Percentiles rank a stretch among this genome's conserved stretches.
phyloP scores from a whole-genome alignment of 2,329 filamentous ascomycete genomes.

The Metarhizium anisopliae region DNA sequence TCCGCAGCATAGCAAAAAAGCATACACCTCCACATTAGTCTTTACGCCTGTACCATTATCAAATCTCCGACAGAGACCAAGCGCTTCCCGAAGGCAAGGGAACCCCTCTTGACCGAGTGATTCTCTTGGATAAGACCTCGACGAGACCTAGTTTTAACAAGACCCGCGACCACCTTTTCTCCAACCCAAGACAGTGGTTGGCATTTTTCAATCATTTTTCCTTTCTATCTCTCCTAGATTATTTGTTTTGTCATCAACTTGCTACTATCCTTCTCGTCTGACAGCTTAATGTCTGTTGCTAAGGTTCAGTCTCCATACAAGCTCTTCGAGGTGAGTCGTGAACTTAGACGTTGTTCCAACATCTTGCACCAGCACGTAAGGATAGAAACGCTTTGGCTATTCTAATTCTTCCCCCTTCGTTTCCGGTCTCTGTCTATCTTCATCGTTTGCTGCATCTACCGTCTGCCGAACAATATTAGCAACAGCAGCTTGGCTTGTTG shows the following conservation, averaged over 20 bases:
- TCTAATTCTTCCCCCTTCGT: neutral
- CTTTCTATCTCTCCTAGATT: slow-evolving; percentile 18
- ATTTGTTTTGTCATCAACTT: slow-evolving; percentile 21
- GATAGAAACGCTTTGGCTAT: neutral
- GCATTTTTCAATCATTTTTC: slow-evolving; percentile 22
- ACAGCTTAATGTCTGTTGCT: slow-evolving; percentile 49
- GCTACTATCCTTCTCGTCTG: slow-evolving; percentile 18
- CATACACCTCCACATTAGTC: slow-evolving; percentile 21
- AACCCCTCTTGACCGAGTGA: slow-evolving; percentile 20
- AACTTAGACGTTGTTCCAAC: slow-evolving; percentile 24
- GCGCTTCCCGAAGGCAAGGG: slow-evolving; percentile 16
- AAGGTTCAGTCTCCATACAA: slow-evolving; percentile 50
- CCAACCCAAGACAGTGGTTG: slow-evolving; percentile 29
- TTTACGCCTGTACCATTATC: slow-evolving; percentile 21
- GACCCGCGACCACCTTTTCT: slow-evolving; percentile 19
- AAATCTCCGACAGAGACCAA: slow-evolving; percentile 29
- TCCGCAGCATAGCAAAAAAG: slow-evolving; percentile 19
- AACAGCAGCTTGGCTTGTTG: neutral
- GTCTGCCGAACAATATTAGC: neutral
- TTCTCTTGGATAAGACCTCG: slow-evolving; percentile 26
- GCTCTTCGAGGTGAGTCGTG: slow-evolving; percentile 49
- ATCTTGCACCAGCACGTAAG: neutral
- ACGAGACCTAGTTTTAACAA: slow-evolving; percentile 29
- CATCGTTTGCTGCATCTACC: neutral
- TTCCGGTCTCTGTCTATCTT: neutral